These are phyloP conservation scores for Solanum lycopersicoides DNA, from an alignment of 257 asterid genomes.

Conservation along the genomic window DNA sequence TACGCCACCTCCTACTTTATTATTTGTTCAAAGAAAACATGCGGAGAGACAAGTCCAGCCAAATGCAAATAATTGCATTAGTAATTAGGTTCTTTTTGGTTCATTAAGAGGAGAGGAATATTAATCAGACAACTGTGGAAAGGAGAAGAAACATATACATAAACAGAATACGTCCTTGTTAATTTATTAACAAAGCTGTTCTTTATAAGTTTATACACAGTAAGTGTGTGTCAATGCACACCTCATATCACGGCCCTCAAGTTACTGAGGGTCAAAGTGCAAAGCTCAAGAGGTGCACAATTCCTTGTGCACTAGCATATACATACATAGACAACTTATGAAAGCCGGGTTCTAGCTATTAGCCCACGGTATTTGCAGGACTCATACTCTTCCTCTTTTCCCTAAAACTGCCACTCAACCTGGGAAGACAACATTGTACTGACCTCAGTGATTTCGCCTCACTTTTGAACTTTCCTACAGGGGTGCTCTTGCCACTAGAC, in stretches of 20 bases:
- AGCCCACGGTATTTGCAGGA: slow-evolving; percentile 11
- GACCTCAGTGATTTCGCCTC: slow-evolving; percentile 22
- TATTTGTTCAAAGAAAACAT: background rate
- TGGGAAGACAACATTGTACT: slow-evolving; percentile 54
- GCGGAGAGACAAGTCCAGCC: background rate
- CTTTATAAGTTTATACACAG: background rate
- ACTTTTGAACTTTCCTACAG: background rate
- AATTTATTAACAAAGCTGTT: background rate
- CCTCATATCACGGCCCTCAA: background rate
- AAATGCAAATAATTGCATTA: background rate
- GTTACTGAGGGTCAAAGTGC: background rate
- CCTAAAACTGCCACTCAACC: slow-evolving; percentile 39
- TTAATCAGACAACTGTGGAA: background rate
- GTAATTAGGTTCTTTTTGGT: background rate
- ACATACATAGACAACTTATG: slow-evolving; percentile 10
- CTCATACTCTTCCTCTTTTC: slow-evolving; percentile 35
- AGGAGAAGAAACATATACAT: background rate
- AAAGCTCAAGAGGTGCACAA: background rate
- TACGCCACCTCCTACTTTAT: background rate
- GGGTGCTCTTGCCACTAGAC: slow-evolving; percentile 24
- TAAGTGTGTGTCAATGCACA: background rate
- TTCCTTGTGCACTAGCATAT: slow-evolving; percentile 3
- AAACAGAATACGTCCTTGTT: background rate
- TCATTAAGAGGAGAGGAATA: background rate
- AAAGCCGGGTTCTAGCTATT: background rate